Base-by-base conservation (phyloP, 2,329 filamentous ascomycete genomes). In the Calonectria pseudoturangicola region DNA sequence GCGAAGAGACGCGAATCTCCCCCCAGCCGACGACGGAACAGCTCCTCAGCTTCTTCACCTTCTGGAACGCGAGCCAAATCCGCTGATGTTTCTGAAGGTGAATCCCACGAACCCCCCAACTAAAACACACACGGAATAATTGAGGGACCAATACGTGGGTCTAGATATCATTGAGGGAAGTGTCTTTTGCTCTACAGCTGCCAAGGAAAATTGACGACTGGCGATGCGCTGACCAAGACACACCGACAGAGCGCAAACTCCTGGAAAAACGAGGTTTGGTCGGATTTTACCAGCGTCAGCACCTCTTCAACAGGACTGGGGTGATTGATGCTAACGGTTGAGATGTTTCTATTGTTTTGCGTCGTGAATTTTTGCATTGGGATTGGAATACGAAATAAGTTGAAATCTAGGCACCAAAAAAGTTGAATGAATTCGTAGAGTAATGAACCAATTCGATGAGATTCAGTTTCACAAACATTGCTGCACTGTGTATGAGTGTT, bases 21-120 rank as follows among this genome's bases (percentile, higher is more conserved):
- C 18, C 65, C 64, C 36, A 74, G 68, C 58, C 87, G 85, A 76
- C 88, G 87, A 81, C 86, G 85, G 77, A 89, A 86, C 81, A 85
- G 85, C 75, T 90, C 89, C 75, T 88, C 88, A 75, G 85, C 85
- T 81, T 88, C 89, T 80, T 87, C 87, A 82, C 83, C 84, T 80
- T 85, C 87, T 82, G 86, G 85, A 81, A 82, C 82, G 80, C 87
- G 84, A 85, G 83, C 86, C 83, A 89, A 85, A 84, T 87, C 86
- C 82, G 89, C 88, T 91, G 90, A 92, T 90, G 84, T 83, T 88
- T 87, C 75, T 75, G 79, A 83, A 83, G 82, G 81, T 80, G 79
- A 79, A 73, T 60, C 76, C 68, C 73, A 71, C 75, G 76, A 74
- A 30, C 70, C 77, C 77, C 10, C 66, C 72, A 48, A 47, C 62